Conservation (phyloP, 2,329 filamentous ascomycete species). For the Seiridium unicorne region DNA sequence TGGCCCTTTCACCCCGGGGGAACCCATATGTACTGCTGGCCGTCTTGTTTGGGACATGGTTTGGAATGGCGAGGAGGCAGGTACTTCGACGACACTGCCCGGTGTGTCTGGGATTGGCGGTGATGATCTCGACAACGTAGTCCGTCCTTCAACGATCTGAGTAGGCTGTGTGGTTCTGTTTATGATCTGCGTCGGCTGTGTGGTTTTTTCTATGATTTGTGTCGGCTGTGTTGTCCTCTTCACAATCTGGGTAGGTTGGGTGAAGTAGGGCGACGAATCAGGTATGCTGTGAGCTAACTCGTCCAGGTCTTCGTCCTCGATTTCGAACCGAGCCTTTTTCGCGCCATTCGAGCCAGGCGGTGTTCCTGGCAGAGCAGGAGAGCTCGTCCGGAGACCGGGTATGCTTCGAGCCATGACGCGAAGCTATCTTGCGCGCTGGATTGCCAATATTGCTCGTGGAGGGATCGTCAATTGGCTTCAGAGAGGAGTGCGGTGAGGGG, state of each 20-base stretch:
- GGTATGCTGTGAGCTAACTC: constrained; percentile 38
- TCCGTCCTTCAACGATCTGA: constrained; percentile 33
- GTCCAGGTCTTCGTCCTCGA: constrained; percentile 39
- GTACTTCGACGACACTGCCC: constrained; percentile 66
- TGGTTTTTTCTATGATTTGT: constrained; percentile 44
- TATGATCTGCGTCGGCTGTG: constrained; percentile 62
- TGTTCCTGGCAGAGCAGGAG: constrained; percentile 12
- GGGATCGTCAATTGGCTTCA: no score
- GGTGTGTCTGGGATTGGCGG: constrained; percentile 41
- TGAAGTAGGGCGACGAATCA: constrained; percentile 43
- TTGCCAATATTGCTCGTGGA: no score
- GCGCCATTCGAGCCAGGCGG: constrained; percentile 7
- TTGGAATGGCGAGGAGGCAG: constrained; percentile 79
- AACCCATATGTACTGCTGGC: background rate
- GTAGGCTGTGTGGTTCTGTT: constrained; percentile 40
- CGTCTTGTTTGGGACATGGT: constrained; percentile 15
- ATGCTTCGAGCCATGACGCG: constrained; percentile 5
- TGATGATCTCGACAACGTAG: constrained; percentile 29
- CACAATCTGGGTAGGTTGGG: constrained; percentile 40
- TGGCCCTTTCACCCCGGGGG: background rate
- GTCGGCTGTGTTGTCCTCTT: constrained; percentile 48
- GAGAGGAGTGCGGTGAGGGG: no score
- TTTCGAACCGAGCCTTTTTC: constrained; percentile 23
- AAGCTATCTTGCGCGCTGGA: no score
- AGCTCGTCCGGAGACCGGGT: constrained; percentile 12